Evolutionary conservation across 495 filamentous ascomycete genomes (phyloP).

Genomic region (Tricharina praecox): DNA sequence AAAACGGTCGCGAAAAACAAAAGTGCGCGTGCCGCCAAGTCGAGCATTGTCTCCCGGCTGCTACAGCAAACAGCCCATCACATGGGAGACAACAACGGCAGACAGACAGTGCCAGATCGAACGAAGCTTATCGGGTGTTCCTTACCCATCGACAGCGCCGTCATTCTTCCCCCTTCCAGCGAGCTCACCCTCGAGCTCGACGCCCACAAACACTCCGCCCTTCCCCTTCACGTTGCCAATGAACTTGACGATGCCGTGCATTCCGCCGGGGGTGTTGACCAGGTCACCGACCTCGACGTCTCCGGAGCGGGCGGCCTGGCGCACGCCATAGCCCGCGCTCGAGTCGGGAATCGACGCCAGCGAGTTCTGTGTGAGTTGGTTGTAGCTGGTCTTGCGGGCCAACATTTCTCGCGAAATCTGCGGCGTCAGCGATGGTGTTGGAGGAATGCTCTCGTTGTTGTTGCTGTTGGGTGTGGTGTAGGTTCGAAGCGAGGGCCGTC

Average conservation of each 20-base stretch:
- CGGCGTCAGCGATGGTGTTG: slow-evolving; percentile 2
- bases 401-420: slow-evolving; percentile 22
- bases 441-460: too few relatives aligned
- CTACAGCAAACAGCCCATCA: background rate
- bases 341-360: slow-evolving; percentile 45
- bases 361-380: slow-evolving; percentile 43
- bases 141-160: slow-evolving; percentile 90
- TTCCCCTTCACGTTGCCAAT: slow-evolving; percentile 76
- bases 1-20: too few relatives aligned
- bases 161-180: slow-evolving; percentile 81
- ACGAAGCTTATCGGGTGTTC: too few relatives aligned
- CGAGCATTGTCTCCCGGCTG: too few relatives aligned
- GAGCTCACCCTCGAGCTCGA: slow-evolving; percentile 71
- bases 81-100: background rate
- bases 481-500: slow-evolving; percentile 7
- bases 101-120: background rate
- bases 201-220: slow-evolving; percentile 82
- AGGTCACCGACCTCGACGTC: slow-evolving; percentile 68
- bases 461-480: too few relatives aligned
- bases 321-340: slow-evolving; percentile 40
- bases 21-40: too few relatives aligned
- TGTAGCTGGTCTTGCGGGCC: slow-evolving; percentile 48
- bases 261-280: slow-evolving; percentile 88
- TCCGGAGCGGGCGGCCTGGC: slow-evolving; percentile 19
- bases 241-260: slow-evolving; percentile 81